These are phyloP conservation scores for Pythium vanterpoolii DNA, from an alignment of 352 stramenopile genomes.

Conservation along the genomic window DNA sequence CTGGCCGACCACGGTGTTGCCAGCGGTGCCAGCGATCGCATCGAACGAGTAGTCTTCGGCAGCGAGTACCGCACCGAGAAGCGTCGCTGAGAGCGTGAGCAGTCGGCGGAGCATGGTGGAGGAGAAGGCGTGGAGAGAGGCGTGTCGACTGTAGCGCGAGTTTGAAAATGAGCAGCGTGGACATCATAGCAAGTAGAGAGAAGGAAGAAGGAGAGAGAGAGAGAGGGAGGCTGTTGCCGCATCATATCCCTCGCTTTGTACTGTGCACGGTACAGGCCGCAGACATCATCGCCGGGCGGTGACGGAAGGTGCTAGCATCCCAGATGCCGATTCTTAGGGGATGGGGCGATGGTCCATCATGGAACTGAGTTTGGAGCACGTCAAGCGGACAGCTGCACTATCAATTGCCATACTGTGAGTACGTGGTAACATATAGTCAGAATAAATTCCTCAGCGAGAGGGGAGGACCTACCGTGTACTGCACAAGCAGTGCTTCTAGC, in stretches of 20 bases:
- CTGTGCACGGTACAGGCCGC: too few species aligned
- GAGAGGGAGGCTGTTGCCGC: not conserved
- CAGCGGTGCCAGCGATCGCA: slow-evolving; percentile 5
- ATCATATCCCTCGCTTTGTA: too few species aligned
- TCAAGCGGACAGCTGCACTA: too few species aligned
- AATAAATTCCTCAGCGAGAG: too few species aligned
- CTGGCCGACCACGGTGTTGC: slow-evolving; percentile 5
- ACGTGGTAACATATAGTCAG: too few species aligned
- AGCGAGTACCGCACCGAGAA: slow-evolving; percentile 1
- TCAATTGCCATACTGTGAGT: too few species aligned
- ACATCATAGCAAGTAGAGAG: not conserved
- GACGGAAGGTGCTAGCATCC: slow-evolving; percentile 4
- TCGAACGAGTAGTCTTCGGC: slow-evolving; percentile 18
- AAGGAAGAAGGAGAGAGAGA: not conserved
- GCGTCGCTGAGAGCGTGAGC: slow-evolving; percentile 1
- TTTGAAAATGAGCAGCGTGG: not conserved
- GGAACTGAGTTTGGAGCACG: not conserved
- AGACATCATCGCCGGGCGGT: slow-evolving; percentile 9
- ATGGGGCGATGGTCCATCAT: not conserved
- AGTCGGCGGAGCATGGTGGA: slow-evolving; percentile 13
- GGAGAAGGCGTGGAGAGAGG: not conserved
- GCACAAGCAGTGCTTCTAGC: too few species aligned
- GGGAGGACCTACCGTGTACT: too few species aligned
- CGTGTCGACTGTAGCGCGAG: not conserved
- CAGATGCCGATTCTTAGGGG: not conserved